These are phyloP conservation scores for Paramecium tetraurelia DNA, from an alignment of 73 alveolate genomes.

Conservation along the genomic window DNA sequence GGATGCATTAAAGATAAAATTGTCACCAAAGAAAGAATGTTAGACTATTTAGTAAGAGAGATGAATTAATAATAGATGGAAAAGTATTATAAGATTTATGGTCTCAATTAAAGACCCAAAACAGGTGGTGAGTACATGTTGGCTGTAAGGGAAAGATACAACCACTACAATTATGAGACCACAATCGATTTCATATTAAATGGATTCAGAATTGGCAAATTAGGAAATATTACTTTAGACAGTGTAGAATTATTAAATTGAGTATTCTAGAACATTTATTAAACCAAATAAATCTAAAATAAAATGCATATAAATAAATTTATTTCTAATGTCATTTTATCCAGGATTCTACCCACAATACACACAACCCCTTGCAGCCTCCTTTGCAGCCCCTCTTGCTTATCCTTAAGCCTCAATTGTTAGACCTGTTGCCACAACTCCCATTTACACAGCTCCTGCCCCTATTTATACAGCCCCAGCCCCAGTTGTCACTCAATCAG, in stretches of 20 bases:
- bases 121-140: slow-evolving; percentile 61
- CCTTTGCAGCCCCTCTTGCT: background rate
- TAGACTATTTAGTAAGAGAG: slow-evolving; percentile 71
- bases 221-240: slow-evolving; percentile 84
- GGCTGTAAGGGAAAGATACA: slow-evolving; percentile 62
- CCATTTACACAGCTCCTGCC: background rate
- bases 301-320: background rate
- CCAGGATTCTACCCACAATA: background rate
- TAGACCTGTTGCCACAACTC: background rate
- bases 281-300: background rate
- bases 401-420: background rate
- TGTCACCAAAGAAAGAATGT: slow-evolving; percentile 67
- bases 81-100: slow-evolving; percentile 69
- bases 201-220: slow-evolving; percentile 82
- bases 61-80: slow-evolving; percentile 66
- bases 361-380: background rate
- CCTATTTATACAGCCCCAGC: slow-evolving; percentile 29
- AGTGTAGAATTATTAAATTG: background rate
- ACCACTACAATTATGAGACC: slow-evolving; percentile 57
- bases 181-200: slow-evolving; percentile 64
- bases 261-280: background rate
- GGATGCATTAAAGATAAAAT: slow-evolving; percentile 82
- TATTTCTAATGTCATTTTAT: slow-evolving; percentile 15
- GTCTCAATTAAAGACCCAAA: slow-evolving; percentile 67
- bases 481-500: slow-evolving; percentile 4